Base-by-base conservation (phyloP, 1,284 basidiomycete species). In the Ustilago shanxiensis region DNA sequence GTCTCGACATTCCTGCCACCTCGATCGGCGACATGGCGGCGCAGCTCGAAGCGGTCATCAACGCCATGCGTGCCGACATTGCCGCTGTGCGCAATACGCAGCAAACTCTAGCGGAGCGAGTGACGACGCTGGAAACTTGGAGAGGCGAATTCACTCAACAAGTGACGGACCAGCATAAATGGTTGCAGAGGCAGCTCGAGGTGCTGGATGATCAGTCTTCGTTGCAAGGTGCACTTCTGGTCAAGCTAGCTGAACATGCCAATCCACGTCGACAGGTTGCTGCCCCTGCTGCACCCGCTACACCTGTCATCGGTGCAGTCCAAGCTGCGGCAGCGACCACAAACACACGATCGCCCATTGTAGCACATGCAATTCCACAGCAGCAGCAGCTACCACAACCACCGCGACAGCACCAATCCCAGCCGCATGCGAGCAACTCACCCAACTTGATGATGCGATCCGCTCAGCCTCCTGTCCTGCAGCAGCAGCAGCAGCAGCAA, bases 211-310 rank as follows among this genome's bases (percentile, higher is more conserved):
- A 69, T 39, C 74, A 73, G 60, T 41, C 57, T 16, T 60, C 74
- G 20, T 39, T 72, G 63, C 74, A 77, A 60, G 74, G 66, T 41
- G 74, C 74, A 5, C 49, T 77, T 37, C 53, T 77, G 33, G 63
- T 63, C 56, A 72, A 70, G 54, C 52, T 77, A 20, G 13, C 41
- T 18, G 69, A 77, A 45, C 66, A 77, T 31, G 65, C 65, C 29
- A 72, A 77, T 44, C 73, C 73, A 11, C 69, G 65, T n/a, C 68
- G 55, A 14, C 22, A 49, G 26, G 31, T 54, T 11, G 13, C 44
- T 13, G 18, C 57, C 8, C 29, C 31, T 11, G 18, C 50, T 13
- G 18, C 57, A 16, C 51, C 51, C 11, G 16, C 51, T 7, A 24
- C 51, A 35, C 8, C 50, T 24, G n/a, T 22, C 29, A 14, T 22